Base-by-base conservation (phyloP, 2,329 filamentous ascomycete species). In the Pezicula neosporulosa region DNA sequence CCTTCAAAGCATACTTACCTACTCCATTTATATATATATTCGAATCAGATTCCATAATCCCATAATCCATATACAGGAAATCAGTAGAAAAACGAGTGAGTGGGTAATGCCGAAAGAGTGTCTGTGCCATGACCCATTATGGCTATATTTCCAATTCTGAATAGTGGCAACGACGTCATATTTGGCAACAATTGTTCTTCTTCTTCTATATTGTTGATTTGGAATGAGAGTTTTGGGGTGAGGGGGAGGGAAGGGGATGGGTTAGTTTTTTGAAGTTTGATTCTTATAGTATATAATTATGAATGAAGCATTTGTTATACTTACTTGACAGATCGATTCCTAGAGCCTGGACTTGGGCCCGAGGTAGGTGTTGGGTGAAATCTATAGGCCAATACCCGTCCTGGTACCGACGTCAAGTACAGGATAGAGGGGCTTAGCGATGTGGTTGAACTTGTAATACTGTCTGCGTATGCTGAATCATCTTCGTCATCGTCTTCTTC, bases 211-310 rank as follows among this genome's bases (percentile, higher is more conserved):
- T 87, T 83, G 60, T 87, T 83, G 43, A 87, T 77, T 44, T 84
- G 74, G 58, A 87, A 86, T 45, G 76, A 72, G 55, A 82, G 79
- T 56, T 87, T 87, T 37, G 73, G 70, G 1, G 81, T 81, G 8
- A n/a, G n/a, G n/a, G n/a, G 8, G 69, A 69, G 3, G 65, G 63
- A 48, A 66, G 63, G 12, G 66, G 5, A 9, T 28, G 27, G 27
- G 27, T 28, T 28, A 6, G 27, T 28, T 6, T 28, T 9, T 28
- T 28, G 5, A 28, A 6, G 27, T 28, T 9, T 28, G 5, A 9
- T 28, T 9, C 10, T 4, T 30, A 7, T 30, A 21, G 28, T 30
- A 30, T 30, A 30, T 30, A 30, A 3, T 3, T 30, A 7, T 30
- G 6, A 9, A 30, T 30, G 6, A 30, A 30, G 7, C 6, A 30